Conservation (phyloP, 768 basidiomycete genomes). For the Suillus sp. region DNA sequence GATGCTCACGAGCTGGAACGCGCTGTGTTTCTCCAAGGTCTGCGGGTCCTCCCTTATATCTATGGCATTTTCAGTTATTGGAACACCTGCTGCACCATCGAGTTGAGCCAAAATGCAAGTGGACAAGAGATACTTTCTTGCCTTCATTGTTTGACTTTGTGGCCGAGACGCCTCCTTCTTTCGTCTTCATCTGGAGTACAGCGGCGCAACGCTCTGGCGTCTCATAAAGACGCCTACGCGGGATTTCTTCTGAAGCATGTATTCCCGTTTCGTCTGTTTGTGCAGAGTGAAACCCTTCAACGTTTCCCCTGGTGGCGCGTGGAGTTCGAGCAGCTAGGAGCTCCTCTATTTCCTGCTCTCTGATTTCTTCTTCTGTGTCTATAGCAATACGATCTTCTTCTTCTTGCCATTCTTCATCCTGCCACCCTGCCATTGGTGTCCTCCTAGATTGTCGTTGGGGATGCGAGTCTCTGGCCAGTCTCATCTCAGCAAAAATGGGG, state of each 20-base stretch:
- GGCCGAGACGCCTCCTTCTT: too few species aligned
- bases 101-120: neutral
- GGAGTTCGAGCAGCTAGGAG: neutral
- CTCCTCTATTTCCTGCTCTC: neutral
- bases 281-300: neutral
- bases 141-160: neutral
- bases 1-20: conserved; percentile 19
- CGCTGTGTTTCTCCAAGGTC: conserved; percentile 7
- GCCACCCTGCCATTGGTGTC: neutral
- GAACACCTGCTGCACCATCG: neutral
- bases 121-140: neutral
- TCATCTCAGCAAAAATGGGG: neutral
- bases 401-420: neutral
- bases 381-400: neutral
- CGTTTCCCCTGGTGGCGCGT: neutral
- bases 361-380: neutral
- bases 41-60: neutral
- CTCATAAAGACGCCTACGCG: conserved; percentile 7
- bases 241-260: neutral
- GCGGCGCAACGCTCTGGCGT: neutral
- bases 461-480: neutral
- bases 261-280: neutral
- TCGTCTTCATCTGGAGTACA: neutral
- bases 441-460: neutral
- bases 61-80: neutral